Conservation (phyloP, 805 yeast species). For the Sugiyamaella smithiae region DNA sequence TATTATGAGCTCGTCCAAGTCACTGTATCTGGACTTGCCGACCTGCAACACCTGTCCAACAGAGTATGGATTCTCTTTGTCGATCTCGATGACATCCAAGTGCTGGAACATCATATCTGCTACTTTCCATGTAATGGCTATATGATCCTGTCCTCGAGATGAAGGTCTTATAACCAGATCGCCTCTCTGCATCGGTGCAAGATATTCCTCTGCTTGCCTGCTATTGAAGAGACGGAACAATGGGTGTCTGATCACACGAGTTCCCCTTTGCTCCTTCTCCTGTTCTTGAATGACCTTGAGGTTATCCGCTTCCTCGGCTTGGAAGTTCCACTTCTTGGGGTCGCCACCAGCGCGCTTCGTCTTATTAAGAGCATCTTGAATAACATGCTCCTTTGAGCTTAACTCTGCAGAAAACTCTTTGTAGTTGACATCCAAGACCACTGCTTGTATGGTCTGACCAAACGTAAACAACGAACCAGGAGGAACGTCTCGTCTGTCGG, state of each 20-base stretch:
- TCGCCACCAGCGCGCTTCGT: constrained; percentile 44
- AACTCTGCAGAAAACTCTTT: constrained; percentile 71
- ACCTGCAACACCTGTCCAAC: constrained; percentile 60
- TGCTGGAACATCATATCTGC: constrained; percentile 90
- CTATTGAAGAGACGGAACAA: constrained; percentile 79
- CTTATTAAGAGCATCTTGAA: constrained; percentile 47
- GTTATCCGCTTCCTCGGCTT: constrained; percentile 65
- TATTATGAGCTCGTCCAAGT: constrained; percentile 89
- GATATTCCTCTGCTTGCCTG: constrained; percentile 86
- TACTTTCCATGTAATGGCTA: constrained; percentile 95
- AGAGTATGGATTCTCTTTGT: constrained; percentile 59
- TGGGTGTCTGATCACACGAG: constrained; percentile 87
- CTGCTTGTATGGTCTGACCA: constrained; percentile 88
- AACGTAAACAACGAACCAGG: constrained; percentile 28
- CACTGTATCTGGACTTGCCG: constrained; percentile 69
- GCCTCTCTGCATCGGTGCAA: constrained; percentile 87
- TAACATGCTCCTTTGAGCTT: constrained; percentile 64
- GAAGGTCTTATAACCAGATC: constrained; percentile 94
- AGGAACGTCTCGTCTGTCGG: constrained; percentile 33
- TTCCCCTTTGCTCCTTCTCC: constrained; percentile 62
- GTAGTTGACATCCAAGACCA: constrained; percentile 66
- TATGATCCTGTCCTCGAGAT: constrained; percentile 79
- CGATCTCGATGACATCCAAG: constrained; percentile 76
- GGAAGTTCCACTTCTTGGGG: constrained; percentile 67
- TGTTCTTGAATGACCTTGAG: constrained; percentile 51